Conservation (phyloP, 441 rosid species). For the Brassica hybrid region DNA sequence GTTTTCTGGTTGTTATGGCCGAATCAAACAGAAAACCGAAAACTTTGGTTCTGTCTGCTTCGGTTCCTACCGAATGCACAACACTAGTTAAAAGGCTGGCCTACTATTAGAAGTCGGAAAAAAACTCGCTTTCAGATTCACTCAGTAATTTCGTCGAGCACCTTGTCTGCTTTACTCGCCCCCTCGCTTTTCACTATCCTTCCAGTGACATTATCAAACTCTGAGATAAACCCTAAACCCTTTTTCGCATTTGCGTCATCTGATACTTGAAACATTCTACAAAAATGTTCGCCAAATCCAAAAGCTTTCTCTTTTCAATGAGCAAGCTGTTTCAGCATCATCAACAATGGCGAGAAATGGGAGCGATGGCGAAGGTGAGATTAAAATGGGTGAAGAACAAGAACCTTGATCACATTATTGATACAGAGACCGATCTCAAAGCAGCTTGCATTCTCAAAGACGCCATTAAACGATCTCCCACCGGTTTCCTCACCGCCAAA, state of each 20-base stretch:
- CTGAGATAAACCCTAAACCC: conserved; percentile 28
- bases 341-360: conserved; percentile 59
- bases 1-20: too few relatives aligned
- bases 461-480: conserved; percentile 85
- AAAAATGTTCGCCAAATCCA: conserved; percentile 48
- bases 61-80: not conserved
- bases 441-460: conserved; percentile 93
- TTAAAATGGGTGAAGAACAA: conserved; percentile 95
- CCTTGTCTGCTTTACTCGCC: conserved; percentile 16
- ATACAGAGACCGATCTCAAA: conserved; percentile 85
- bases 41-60: not conserved
- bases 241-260: not conserved
- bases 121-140: too few relatives aligned
- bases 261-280: not conserved
- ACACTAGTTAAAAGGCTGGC: conserved; percentile 7
- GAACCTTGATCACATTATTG: conserved; percentile 82
- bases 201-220: not conserved
- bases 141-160: conserved; percentile 44
- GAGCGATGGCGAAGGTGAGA: conserved; percentile 70
- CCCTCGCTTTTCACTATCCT: not conserved
- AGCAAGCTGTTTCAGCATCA: conserved; percentile 43
- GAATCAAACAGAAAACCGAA: not conserved
- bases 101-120: too few relatives aligned
- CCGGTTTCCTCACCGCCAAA: conserved; percentile 88
- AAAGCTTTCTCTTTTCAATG: conserved; percentile 37